Base-by-base conservation (phyloP, 2,329 filamentous ascomycete genomes). In the Madurella fahalii region DNA sequence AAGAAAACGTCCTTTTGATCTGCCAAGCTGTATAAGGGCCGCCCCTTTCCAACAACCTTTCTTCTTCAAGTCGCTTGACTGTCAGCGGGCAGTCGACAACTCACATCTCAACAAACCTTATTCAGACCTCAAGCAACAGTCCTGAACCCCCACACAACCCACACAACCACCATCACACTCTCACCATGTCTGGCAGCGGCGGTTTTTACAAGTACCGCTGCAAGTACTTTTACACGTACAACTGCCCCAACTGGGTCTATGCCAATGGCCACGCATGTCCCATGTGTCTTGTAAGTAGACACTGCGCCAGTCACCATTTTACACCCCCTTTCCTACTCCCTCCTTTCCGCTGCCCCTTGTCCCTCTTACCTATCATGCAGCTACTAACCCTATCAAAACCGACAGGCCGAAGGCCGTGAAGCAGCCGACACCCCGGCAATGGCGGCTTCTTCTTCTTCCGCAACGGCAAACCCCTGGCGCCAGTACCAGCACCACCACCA, bases 171-270 rank as follows among this genome's bases (percentile, higher is more conserved):
- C 20, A 30, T 39, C 16, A 40, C n/a, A 9, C 39, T 20, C 17
- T 40, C 64, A 67, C 12, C 52, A 73, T 74, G 72, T 72, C 69
- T 48, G 68, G 70, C 44, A 69, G 71, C 65, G 72, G 72, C 47
- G 73, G 74, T 42, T 75, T 69, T 55, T 77, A 77, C 65, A 77
- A 74, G 68, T 78, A 76, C 66, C 71, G 73, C 40, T 79, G 77
- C 72, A 79, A 77, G 64, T 75, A 78, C 68, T 78, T 75, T 58
- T 71, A 72, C 57, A 73, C 73, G 12, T 67, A 77, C 62, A 71
- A 78, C 62, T 79, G 76, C 65, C 68, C 66, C 2, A 73, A 77
- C 56, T 79, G 76, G 77, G 75, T 78, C 11, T 78, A 73, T 59
- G 72, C 77, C 42, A 77, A 77, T 58, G 69, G 74, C 56, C 68